These are phyloP conservation scores for Coniferiporia weirii DNA, from an alignment of 1,284 basidiomycete genomes.

Conservation along the genomic window DNA sequence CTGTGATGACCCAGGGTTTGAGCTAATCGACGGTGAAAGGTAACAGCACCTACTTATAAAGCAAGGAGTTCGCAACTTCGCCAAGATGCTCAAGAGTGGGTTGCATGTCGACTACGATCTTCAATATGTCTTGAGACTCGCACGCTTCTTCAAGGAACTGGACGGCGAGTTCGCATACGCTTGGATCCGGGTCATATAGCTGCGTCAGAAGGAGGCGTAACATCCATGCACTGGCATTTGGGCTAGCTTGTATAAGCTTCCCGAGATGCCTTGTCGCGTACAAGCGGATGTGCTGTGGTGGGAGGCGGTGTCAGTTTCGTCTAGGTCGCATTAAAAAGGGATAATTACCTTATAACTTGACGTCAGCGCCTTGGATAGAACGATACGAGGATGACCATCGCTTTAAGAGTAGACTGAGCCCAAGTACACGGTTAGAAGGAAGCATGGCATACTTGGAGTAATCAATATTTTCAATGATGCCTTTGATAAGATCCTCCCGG, in stretches of 20 bases:
- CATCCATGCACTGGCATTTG: conserved; percentile 75
- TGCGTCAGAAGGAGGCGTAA: conserved; percentile 89
- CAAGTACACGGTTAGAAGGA: neutral
- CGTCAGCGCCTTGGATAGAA: conserved; percentile 90
- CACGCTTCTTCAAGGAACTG: conserved; percentile 88
- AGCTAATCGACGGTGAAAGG: neutral
- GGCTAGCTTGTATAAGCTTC: conserved; percentile 62
- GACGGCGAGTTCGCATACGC: conserved; percentile 88
- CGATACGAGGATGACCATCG: conserved; percentile 87
- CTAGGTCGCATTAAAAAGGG: conserved; percentile 11
- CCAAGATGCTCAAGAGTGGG: conserved; percentile 94
- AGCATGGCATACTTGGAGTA: conserved; percentile 69
- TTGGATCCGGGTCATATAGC: conserved; percentile 86
- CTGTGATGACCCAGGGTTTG: conserved; percentile 35
- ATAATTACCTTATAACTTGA: conserved; percentile 74
- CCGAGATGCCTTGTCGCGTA: conserved; percentile 89
- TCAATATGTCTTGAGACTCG: conserved; percentile 75
- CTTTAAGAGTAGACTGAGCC: conserved; percentile 37
- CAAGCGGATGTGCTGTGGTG: conserved; percentile 70
- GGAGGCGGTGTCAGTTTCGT: neutral
- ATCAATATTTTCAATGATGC: conserved; percentile 89
- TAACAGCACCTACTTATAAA: conserved; percentile 54
- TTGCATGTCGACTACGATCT: conserved; percentile 90
- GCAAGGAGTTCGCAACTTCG: conserved; percentile 83
- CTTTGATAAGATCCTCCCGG: conserved; percentile 88